Evolutionary conservation across 2,329 filamentous ascomycete species (phyloP).

Genomic region (Alternaria atra): DNA sequence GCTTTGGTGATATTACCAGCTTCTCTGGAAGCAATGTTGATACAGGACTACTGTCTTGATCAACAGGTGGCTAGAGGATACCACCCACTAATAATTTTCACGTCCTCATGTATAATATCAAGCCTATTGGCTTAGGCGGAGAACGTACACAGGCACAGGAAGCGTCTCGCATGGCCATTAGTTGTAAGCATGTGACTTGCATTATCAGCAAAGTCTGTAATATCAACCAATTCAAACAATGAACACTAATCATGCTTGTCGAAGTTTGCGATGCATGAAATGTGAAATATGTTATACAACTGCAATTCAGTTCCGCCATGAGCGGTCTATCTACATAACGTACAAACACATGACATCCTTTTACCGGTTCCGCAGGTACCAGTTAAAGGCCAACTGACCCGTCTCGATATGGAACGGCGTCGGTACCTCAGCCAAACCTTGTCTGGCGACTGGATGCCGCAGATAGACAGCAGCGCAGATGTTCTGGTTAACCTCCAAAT

Average conservation of each 20-base stretch:
- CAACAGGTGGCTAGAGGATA: conserved; percentile 12
- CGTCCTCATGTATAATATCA: conserved; percentile 16
- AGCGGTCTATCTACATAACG: conserved; percentile 9
- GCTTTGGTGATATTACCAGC: background rate
- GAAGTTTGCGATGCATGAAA: background rate
- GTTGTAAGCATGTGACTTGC: background rate
- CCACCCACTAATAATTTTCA: conserved; percentile 12
- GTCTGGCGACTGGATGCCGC: conserved; percentile 88
- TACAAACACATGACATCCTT: conserved; percentile 13
- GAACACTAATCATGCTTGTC: background rate
- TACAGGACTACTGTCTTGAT: background rate
- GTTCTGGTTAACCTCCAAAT: conserved; percentile 97
- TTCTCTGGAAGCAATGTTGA: background rate
- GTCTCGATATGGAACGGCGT: conserved; percentile 77
- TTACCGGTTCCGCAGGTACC: conserved; percentile 87
- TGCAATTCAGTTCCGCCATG: background rate
- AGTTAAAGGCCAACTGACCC: conserved; percentile 88
- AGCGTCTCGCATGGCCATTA: background rate
- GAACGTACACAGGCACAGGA: background rate
- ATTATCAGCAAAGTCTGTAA: background rate
- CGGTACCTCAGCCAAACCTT: conserved; percentile 76
- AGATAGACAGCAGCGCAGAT: conserved; percentile 96
- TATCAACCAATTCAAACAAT: background rate
- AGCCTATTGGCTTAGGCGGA: background rate
- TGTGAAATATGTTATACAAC: conserved; percentile 7